phyloP scores from a whole-genome alignment of 768 basidiomycete genomes.

The Lactarius quietus region DNA sequence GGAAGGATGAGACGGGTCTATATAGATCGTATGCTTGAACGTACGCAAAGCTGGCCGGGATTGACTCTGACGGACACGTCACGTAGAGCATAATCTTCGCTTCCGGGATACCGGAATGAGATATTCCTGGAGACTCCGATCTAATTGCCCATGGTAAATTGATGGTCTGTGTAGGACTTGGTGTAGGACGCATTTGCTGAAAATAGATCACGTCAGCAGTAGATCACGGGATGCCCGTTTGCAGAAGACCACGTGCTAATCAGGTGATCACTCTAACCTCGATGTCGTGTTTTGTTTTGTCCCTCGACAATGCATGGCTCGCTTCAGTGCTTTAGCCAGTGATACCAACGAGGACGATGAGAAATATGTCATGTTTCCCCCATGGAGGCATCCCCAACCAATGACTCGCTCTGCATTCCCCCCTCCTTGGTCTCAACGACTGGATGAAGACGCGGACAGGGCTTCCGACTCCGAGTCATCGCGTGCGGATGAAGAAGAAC shows the following conservation, averaged over 20 bases:
- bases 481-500: conserved; percentile 52
- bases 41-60: conserved; percentile 70
- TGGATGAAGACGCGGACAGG: conserved; percentile 20
- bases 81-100: conserved; percentile 48
- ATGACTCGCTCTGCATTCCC: background rate
- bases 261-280: background rate
- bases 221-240: background rate
- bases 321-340: conserved; percentile 26
- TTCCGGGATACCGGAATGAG: conserved; percentile 63
- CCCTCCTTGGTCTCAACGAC: conserved; percentile 3
- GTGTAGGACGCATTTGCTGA: too few relatives aligned
- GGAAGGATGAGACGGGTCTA: background rate
- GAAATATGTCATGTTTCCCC: conserved; percentile 6
- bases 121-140: conserved; percentile 54
- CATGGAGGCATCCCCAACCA: conserved; percentile 6
- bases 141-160: too few relatives aligned
- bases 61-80: conserved; percentile 68
- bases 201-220: background rate
- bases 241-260: background rate
- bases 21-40: conserved; percentile 27
- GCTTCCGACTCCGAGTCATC: conserved; percentile 35
- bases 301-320: conserved; percentile 19
- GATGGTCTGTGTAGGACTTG: too few relatives aligned
- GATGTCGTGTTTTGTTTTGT: too few relatives aligned
- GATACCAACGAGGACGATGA: conserved; percentile 27